Evolutionary conservation across 2,329 filamentous ascomycete species (phyloP).

Genomic region (Aspergillus nomiae): DNA sequence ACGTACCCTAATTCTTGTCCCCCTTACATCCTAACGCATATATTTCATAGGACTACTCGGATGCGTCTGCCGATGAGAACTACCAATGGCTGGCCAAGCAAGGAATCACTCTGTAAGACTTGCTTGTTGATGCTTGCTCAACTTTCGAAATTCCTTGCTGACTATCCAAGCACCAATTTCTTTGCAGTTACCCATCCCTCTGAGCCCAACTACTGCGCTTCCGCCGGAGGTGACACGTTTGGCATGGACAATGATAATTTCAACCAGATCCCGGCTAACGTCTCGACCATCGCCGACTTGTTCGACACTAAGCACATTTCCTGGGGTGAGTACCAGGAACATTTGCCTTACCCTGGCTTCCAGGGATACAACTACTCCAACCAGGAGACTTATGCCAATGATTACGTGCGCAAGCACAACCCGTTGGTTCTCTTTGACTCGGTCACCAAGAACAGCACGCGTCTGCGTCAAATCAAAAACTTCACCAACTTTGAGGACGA

Average conservation of each 20-base stretch:
- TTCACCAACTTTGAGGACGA: constrained; percentile 69
- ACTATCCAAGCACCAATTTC: constrained; percentile 47
- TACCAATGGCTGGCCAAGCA: constrained; percentile 33
- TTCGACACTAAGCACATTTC: constrained; percentile 66
- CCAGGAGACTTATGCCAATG: constrained; percentile 60
- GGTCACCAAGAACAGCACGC: constrained; percentile 59
- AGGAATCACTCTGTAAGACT: constrained; percentile 59
- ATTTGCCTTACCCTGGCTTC: constrained; percentile 74
- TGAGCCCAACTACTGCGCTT: constrained; percentile 74
- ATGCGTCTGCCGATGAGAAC: constrained; percentile 61
- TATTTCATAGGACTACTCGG: constrained; percentile 57
- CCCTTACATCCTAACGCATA: constrained; percentile 37
- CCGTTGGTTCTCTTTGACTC: constrained; percentile 66
- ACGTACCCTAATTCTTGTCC: constrained; percentile 31
- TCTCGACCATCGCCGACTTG: constrained; percentile 69
- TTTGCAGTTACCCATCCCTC: constrained; percentile 70
- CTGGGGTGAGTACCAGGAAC: constrained; percentile 76
- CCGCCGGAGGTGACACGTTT: constrained; percentile 70
- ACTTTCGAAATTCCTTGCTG: background rate
- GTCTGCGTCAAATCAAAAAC: constrained; percentile 73
- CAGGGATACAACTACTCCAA: constrained; percentile 65
- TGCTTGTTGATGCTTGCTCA: background rate
- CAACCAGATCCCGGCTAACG: constrained; percentile 58
- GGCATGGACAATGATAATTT: constrained; percentile 71
- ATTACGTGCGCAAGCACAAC: constrained; percentile 85